Percentiles rank a stretch among this genome's conserved stretches.
Evolutionary conservation across 108 stramenopile species (phyloP).

Genomic region (Fistulifera pelliculosa): DNA sequence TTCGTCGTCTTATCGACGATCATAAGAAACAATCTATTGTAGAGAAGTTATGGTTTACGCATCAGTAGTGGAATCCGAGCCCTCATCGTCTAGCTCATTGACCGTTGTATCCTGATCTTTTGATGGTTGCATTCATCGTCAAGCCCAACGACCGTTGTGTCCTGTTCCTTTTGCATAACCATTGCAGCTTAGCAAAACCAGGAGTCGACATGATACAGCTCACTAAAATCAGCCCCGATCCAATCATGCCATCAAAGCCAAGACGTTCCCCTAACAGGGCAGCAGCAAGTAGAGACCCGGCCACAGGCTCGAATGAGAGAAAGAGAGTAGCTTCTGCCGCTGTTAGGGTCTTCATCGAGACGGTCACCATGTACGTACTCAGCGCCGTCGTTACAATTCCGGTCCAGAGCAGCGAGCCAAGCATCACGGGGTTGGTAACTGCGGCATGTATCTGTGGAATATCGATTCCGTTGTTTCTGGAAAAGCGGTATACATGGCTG

Average conservation of each 20-base stretch:
- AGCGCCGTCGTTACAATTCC: conserved; percentile 84
- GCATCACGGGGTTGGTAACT: conserved; percentile 41
- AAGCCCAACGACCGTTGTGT: no score
- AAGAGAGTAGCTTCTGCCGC: conserved; percentile 89
- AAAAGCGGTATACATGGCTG: conserved; percentile 22
- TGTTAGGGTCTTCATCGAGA: conserved; percentile 71
- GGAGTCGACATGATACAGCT: conserved; percentile 58
- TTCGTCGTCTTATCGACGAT: no score
- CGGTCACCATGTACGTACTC: conserved; percentile 80
- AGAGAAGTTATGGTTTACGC: neutral
- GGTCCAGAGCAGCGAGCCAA: conserved; percentile 75
- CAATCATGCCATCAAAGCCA: conserved; percentile 45
- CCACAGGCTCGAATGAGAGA: conserved; percentile 86
- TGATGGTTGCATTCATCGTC: neutral
- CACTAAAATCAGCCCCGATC: conserved; percentile 46
- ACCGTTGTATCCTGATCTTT: no score
- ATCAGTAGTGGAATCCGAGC: neutral
- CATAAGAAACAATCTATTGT: no score
- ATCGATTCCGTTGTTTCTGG: conserved; percentile 12
- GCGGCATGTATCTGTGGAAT: conserved; percentile 18
- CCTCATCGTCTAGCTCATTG: neutral
- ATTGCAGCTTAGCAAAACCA: conserved; percentile 14
- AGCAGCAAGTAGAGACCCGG: conserved; percentile 77
- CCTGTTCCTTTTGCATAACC: no score
- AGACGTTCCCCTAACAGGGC: conserved; percentile 71